These are phyloP conservation scores for Suhomyces sp. DNA, from an alignment of 805 yeast species.

Conservation along the genomic window DNA sequence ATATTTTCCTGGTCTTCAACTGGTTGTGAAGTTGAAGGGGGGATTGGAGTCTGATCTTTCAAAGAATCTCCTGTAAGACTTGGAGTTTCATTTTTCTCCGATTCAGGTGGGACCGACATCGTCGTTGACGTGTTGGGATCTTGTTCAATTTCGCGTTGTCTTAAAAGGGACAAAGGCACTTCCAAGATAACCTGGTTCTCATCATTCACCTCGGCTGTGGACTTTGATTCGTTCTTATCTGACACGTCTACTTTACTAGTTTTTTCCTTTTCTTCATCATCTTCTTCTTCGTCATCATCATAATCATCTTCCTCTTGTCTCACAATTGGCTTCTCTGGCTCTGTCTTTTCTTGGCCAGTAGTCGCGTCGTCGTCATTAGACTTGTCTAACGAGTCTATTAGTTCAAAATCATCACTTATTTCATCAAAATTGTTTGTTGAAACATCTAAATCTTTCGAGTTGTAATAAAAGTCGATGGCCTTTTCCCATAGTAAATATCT, in stretches of 20 bases:
- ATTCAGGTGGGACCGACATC: background rate
- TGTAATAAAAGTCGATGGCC: constrained; percentile 51
- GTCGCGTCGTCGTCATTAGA: constrained; percentile 18
- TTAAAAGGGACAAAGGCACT: constrained; percentile 30
- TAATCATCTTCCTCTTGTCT: constrained; percentile 39
- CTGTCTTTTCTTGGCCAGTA: constrained; percentile 2
- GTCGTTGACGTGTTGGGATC: background rate
- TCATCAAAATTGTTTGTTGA: constrained; percentile 25
- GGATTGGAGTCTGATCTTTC: constrained; percentile 3
- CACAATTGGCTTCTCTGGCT: constrained; percentile 9
- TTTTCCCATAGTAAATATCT: constrained; percentile 72
- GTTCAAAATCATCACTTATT: constrained; percentile 31
- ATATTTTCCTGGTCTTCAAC: constrained; percentile 42
- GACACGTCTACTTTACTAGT: constrained; percentile 19
- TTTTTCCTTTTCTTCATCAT: constrained; percentile 22
- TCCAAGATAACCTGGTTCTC: constrained; percentile 30
- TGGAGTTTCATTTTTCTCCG: background rate
- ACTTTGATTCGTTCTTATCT: constrained; percentile 1
- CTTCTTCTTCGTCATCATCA: constrained; percentile 19
- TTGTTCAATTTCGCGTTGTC: background rate
- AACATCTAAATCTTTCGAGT: constrained; percentile 13
- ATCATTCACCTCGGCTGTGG: constrained; percentile 19
- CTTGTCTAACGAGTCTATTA: constrained; percentile 32
- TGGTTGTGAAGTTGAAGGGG: constrained; percentile 6
- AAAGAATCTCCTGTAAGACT: background rate